These are phyloP conservation scores for Colletotrichum paranaense DNA, from an alignment of 2,329 filamentous ascomycete genomes.

Conservation along the genomic window DNA sequence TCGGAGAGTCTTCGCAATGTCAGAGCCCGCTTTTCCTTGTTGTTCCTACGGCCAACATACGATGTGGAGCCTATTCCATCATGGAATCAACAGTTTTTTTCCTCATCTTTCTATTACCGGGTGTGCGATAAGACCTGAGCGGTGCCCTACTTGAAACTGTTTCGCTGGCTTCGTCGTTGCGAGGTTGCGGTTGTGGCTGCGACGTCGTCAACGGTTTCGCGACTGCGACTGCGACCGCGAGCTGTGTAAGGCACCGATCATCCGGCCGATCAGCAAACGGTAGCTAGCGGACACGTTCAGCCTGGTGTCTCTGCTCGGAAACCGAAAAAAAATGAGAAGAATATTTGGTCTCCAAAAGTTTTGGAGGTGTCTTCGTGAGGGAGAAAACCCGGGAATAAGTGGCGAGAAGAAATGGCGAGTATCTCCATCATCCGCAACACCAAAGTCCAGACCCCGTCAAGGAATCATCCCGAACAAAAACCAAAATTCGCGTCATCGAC, in stretches of 20 bases:
- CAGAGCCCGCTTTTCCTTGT: constrained; percentile 25
- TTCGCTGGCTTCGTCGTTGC: background rate
- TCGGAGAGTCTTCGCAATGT: constrained; percentile 34
- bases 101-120: background rate
- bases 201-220: background rate
- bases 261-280: background rate
- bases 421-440: background rate
- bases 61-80: constrained; percentile 21
- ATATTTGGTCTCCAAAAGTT: background rate
- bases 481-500: constrained; percentile 26
- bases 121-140: background rate
- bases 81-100: constrained; percentile 15
- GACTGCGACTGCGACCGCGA: background rate
- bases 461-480: constrained; percentile 8
- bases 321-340: background rate
- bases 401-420: constrained; percentile 13
- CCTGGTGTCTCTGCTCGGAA: background rate
- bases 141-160: background rate
- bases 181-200: background rate
- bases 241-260: constrained; percentile 4
- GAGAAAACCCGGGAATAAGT: constrained; percentile 16
- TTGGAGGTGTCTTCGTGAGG: background rate
- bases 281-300: background rate
- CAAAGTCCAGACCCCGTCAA: constrained; percentile 10
- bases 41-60: constrained; percentile 21